Conservation (phyloP, 108 stramenopile species). For the Nitzschia sp. region DNA sequence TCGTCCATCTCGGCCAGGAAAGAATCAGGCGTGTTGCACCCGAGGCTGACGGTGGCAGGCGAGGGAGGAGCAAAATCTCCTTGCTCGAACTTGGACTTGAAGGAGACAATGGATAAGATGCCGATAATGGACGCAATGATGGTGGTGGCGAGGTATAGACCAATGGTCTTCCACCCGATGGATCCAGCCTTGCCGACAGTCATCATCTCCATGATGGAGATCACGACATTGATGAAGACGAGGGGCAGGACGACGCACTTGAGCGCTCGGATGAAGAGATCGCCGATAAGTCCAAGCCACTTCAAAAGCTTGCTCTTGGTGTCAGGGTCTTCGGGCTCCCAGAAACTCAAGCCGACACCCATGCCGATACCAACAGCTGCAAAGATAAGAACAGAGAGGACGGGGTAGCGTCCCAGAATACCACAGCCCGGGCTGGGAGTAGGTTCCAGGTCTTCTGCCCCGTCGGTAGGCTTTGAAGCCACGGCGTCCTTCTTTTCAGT, state of each 20-base stretch:
- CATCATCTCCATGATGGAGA: conserved; percentile 52
- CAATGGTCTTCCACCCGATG: conserved; percentile 41
- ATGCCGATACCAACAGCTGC: conserved; percentile 28
- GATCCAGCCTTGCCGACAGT: conserved; percentile 40
- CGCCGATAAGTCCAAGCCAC: conserved; percentile 44
- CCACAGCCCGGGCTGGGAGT: conserved; percentile 11
- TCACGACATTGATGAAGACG: conserved; percentile 44
- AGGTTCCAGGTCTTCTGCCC: not conserved
- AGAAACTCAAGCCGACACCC: conserved; percentile 38
- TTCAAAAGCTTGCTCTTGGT: conserved; percentile 24
- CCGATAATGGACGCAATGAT: conserved; percentile 38
- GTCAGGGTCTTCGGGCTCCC: conserved; percentile 39
- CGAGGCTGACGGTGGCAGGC: conserved; percentile 25
- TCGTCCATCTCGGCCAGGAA: conserved; percentile 37
- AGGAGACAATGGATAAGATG: conserved; percentile 25
- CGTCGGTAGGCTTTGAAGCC: no score
- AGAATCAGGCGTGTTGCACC: conserved; percentile 26
- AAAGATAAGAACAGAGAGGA: conserved; percentile 22
- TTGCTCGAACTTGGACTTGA: conserved; percentile 24
- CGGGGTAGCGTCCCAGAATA: conserved; percentile 8
- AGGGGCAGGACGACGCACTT: conserved; percentile 47
- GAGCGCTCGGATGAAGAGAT: conserved; percentile 42
- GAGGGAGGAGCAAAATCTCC: conserved; percentile 1
- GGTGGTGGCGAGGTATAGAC: conserved; percentile 42
- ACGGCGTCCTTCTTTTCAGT: no score